Evolutionary conservation across 2,329 filamentous ascomycete species (phyloP), one percentile per base, ranked within the genome.

Genomic region (Sarocladium oryzae): DNA sequence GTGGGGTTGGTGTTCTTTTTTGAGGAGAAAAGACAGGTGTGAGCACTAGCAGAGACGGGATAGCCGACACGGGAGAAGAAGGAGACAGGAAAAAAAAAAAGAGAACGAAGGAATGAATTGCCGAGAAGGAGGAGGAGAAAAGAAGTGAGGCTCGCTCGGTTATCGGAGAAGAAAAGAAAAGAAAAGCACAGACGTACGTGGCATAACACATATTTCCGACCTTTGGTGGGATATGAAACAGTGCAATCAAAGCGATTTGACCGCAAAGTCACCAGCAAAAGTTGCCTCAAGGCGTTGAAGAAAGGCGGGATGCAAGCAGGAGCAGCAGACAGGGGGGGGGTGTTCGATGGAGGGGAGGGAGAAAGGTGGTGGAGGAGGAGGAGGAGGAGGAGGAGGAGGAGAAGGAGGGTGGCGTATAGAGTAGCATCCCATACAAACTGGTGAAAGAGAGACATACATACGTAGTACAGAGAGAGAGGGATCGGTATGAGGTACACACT

Each of bases 191-290:
- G n/a, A n/a, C n/a, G n/a, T n/a, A n/a, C n/a, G n/a, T n/a, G n/a
- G n/a, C n/a, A n/a, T n/a, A n/a, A n/a, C n/a, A n/a, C n/a, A n/a
- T n/a, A n/a, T n/a, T n/a, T n/a, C n/a, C n/a, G n/a, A n/a, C n/a
- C n/a, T n/a, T n/a, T n/a, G n/a, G n/a, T n/a, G n/a, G n/a, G n/a
- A n/a, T n/a, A 45, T 45, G 40, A 26, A n/a, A 30, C 40, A 9
- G n/a, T 28, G 40, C 40, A 45, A 45, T 45, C 16, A 30, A 20
- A 33, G 8, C 43, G 6, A 21, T 32, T 15, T 48, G 37, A 10
- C 43, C 43, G 43, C 43, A 48, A 24, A 21, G n/a, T 48, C 43
- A 48, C 26, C 43, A 48, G 26, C 43, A 48, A 48, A 48, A 32
- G 11, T 20, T 16, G 43, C 7, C 10, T 3, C 11, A 21, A n/a